phyloP scores from a whole-genome alignment of 495 filamentous ascomycete species.

The Barbatosphaeria neglecta region DNA sequence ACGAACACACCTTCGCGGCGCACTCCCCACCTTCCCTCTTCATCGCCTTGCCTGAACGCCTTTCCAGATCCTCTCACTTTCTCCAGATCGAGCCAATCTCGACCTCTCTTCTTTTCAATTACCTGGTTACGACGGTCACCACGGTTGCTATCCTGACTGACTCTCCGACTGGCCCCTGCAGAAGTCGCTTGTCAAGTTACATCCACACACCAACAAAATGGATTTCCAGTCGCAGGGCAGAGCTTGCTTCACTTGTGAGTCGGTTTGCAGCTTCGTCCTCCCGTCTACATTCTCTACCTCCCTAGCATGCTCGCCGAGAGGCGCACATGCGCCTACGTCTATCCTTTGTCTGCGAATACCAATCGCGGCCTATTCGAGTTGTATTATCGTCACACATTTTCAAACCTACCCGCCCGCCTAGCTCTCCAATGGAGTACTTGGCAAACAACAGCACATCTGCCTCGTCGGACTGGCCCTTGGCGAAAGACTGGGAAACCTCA shows the following conservation, averaged over 20 bases:
- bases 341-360: no score
- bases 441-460: no score
- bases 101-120: neutral
- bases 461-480: no score
- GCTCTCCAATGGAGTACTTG: no score
- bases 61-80: neutral
- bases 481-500: no score
- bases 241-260: conserved; percentile 41
- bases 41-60: neutral
- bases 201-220: conserved; percentile 16
- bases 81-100: conserved; percentile 1
- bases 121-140: neutral
- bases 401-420: no score
- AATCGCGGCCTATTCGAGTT: no score
- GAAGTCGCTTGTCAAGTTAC: no score
- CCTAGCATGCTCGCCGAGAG: neutral
- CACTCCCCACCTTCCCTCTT: neutral
- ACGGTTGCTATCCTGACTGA: neutral
- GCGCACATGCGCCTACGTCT: conserved; percentile 1
- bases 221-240: conserved; percentile 24
- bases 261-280: conserved; percentile 8
- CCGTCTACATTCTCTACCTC: conserved; percentile 10
- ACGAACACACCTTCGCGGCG: neutral
- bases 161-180: neutral
- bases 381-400: no score